Base-by-base conservation (phyloP, 2,329 filamentous ascomycete genomes). In the Cercospora sesami region DNA sequence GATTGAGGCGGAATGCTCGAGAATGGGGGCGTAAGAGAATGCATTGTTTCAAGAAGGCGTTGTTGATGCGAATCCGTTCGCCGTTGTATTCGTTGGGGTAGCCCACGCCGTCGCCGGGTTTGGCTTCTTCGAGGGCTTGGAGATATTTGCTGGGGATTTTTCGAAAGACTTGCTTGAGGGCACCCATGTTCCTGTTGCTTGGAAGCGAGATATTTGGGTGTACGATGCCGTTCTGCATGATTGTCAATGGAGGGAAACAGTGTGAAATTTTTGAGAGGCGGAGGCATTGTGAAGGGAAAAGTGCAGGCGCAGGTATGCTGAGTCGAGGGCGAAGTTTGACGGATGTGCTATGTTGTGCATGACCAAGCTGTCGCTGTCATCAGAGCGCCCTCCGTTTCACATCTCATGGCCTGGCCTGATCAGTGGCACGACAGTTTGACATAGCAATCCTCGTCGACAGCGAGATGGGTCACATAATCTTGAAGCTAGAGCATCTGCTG, bases 11-110 rank as follows among this genome's bases (percentile, higher is more conserved):
- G 14, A 58, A 67, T 6, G 65, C 65, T 21, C 51, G 60, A n/a
- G 65, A 67, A 2, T 58, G 28, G 4, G 60, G 65, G 23, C 60
- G 53, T 18, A 67, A 21, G n/a, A 60, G 28, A 8, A 59, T 67
- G 53, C 65, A 67, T 58, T 45, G 58, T 36, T 67, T 67, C 2
- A 67, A 23, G 55, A 64, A 67, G 33, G 42, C 61, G n/a, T 66
- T 57, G 28, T 66, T 60, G 36, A 66, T 42, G 10, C 59, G 59
- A 4, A 62, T 21, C 2, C 64, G 58, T 16, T 62, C 60, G 42
- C 64, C 59, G 4, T 61, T 48, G 64, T 66, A 66, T 12, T 39
- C 45, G 28, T 58, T 51, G 12, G 64, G 60, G 21, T 62, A 66
- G 12, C 59, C 64, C 14, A 63, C 59, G 30, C 64, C 64, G 36